phyloP scores from a whole-genome alignment of 2,329 filamentous ascomycete species.

The Tympanopsis confertula region DNA sequence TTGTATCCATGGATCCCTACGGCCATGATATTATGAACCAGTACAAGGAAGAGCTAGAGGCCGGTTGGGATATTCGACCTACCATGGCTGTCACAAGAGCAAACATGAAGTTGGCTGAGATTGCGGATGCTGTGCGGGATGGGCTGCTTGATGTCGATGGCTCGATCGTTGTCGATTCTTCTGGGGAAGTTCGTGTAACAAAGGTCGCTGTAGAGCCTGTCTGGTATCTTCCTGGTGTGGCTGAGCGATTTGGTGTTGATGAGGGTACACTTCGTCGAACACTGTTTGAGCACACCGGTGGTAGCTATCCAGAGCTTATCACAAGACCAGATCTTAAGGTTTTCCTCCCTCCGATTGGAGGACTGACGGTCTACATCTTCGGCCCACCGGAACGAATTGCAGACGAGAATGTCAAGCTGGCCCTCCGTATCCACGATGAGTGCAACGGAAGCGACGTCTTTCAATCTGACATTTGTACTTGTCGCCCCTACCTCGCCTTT shows the following conservation, averaged over 20 bases:
- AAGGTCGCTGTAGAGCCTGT: conserved; percentile 9
- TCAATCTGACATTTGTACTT: conserved; percentile 95
- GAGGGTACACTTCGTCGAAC: conserved; percentile 6
- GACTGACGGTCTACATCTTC: conserved; percentile 9
- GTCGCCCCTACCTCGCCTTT: conserved; percentile 87
- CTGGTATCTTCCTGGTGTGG: conserved; percentile 8
- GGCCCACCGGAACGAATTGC: conserved; percentile 7
- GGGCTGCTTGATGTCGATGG: conserved; percentile 7
- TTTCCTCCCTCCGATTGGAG: conserved; percentile 8
- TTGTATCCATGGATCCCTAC: conserved; percentile 10
- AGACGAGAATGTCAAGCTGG: conserved; percentile 7
- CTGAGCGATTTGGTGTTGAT: conserved; percentile 7
- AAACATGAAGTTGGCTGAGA: conserved; percentile 7
- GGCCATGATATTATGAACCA: conserved; percentile 6
- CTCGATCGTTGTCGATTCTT: conserved; percentile 4
- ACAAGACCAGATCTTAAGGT: conserved; percentile 8
- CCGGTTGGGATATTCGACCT: conserved; percentile 7
- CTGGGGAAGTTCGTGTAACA: conserved; percentile 8
- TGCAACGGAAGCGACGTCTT: conserved; percentile 98
- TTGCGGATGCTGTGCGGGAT: conserved; percentile 5
- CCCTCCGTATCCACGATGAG: conserved; percentile 32
- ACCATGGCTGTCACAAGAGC: conserved; percentile 8
- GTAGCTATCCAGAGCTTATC: conserved; percentile 9
- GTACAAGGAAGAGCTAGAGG: conserved; percentile 6
- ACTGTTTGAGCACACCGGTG: conserved; percentile 7